Base-by-base conservation (phyloP, 2,329 filamentous ascomycete species). In the Alternaria panax region DNA sequence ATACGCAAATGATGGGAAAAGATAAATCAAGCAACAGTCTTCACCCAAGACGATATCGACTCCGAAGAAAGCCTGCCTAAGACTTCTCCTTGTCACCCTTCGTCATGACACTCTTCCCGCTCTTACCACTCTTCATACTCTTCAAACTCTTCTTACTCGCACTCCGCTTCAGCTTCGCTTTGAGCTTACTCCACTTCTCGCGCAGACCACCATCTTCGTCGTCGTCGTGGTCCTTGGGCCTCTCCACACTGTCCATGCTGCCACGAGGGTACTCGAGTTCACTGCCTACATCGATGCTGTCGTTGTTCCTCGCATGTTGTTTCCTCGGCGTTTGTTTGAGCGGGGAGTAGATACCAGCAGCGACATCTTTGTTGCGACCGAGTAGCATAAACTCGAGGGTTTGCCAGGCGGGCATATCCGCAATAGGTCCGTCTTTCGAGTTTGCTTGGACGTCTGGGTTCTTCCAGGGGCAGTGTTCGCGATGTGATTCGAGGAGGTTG, bases 391-490 rank as follows among this genome's bases (percentile, higher is more conserved):
- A 78, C 27, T 77, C 63, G 1, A 77, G 63, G 6, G 74, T 78
- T 55, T 77, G 64, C 75, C 75, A 78, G 3, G 68, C 75, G 2
- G 74, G 59, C 72, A 76, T 74, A 45, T 72, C 64, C 22, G 70
- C 68, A 7, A 77, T 73, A 1, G 70, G 70, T 0, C 74, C 66
- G 41, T 76, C 73, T 9, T 51, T 51, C 0, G 71, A 62, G 58
- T 78, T 78, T 4, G 57, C 66, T 42, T 80, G 77, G 0, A 75
- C 65, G 4, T 58, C 64, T 0, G 68, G 64, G 54, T 79, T 80
- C 54, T 77, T 78, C 78, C 78, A 80, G 0, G 78, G 78, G 43
- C 78, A 80, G 59, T 80, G 76, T 46, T 79, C 75, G 60, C 78
- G 76, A 53, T 80, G 78, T 1, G 70, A 65, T 54, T 79, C 75